Conservation (phyloP, 2,329 filamentous ascomycete species). For the Eutypella sp. region DNA sequence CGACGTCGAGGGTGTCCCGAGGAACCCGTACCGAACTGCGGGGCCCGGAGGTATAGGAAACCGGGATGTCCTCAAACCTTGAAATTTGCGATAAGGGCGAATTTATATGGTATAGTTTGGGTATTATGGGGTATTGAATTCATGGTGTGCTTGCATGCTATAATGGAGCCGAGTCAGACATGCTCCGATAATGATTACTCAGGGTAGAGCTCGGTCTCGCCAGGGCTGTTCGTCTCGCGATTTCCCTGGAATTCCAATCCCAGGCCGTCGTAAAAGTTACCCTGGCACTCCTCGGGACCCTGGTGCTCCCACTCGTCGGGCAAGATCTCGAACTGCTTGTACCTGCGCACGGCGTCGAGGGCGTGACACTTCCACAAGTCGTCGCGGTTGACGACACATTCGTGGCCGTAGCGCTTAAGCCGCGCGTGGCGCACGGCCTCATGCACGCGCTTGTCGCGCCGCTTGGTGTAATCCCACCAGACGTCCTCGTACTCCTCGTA, state of each 20-base stretch:
- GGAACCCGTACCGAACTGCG: not conserved
- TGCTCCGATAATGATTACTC: not conserved
- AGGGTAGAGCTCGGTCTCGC: not conserved
- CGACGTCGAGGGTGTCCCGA: slow-evolving; percentile 4
- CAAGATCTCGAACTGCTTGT: not conserved
- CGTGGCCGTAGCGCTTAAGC: not conserved
- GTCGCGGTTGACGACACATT: not conserved
- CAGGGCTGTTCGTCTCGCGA: slow-evolving; percentile 1
- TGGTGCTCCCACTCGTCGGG: not conserved
- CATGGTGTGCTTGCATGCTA: too few relatives aligned
- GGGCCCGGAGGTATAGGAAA: not conserved
- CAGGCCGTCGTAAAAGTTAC: slow-evolving; percentile 2
- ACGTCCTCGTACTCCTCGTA: slow-evolving; percentile 2
- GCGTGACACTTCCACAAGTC: not conserved
- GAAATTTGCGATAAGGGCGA: too few relatives aligned
- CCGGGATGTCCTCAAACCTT: not conserved
- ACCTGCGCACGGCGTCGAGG: not conserved
- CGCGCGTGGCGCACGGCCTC: not conserved
- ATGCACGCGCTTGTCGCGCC: not conserved
- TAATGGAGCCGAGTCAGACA: too few relatives aligned
- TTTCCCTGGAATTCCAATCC: slow-evolving; percentile 1
- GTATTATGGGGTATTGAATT: too few relatives aligned
- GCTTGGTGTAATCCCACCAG: not conserved
- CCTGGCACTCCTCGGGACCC: slow-evolving; percentile 1
- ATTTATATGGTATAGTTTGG: not conserved